A percentile compares a stretch with the other conserved stretches of the same genome.
These are phyloP conservation scores for Blastomyces emzantsi DNA, from an alignment of 2,329 filamentous ascomycete species.

Conservation along the genomic window DNA sequence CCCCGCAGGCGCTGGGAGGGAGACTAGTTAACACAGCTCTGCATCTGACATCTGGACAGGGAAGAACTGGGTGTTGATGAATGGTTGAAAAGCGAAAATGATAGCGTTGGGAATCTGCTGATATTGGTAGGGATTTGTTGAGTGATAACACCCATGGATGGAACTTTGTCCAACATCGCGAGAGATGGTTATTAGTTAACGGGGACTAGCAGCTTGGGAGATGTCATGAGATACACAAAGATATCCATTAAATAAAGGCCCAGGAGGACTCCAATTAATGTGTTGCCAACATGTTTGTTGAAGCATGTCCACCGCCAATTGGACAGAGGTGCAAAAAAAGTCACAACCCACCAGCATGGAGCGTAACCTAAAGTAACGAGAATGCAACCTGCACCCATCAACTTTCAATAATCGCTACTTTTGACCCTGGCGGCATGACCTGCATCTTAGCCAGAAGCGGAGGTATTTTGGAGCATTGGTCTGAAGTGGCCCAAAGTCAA, in stretches of 20 bases:
- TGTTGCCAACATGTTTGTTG: neutral
- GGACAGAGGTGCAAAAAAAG: neutral
- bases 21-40: neutral
- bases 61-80: neutral
- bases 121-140: neutral
- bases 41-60: neutral
- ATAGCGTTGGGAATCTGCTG: neutral
- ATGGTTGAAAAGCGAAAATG: neutral
- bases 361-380: neutral
- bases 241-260: neutral
- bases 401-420: neutral
- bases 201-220: neutral
- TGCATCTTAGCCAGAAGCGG: neutral
- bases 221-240: neutral
- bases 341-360: neutral
- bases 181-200: neutral
- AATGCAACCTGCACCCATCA: neutral
- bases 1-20: neutral
- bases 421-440: slow-evolving; percentile 2
- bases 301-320: neutral
- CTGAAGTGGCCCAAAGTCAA: neutral
- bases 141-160: neutral
- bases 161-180: neutral
- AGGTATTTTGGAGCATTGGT: neutral
- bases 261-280: neutral